Evolutionary conservation across 2,329 filamentous ascomycete genomes (phyloP).

Genomic region (Corynespora cassiicola): DNA sequence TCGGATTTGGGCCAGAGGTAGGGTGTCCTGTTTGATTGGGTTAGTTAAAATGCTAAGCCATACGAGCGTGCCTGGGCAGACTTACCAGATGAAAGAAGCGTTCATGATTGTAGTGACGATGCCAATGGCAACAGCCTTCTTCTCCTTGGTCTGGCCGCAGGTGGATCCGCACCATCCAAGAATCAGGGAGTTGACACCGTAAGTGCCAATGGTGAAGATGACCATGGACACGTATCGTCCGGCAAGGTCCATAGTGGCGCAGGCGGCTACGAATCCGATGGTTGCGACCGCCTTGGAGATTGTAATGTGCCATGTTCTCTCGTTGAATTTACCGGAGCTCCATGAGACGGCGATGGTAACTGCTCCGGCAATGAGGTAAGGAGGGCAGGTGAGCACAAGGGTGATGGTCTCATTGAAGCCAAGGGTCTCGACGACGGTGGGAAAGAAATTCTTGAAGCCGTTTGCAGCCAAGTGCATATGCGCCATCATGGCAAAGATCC

Average conservation of each 20-base stretch:
- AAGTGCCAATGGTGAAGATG: constrained; percentile 44
- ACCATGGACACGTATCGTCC: constrained; percentile 39
- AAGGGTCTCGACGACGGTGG: constrained; percentile 57
- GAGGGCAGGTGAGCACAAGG: constrained; percentile 54
- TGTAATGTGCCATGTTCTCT: constrained; percentile 50
- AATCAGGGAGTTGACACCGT: constrained; percentile 50
- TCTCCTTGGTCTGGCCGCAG: constrained; percentile 54
- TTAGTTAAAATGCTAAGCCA: constrained; percentile 5
- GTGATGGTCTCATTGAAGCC: constrained; percentile 58
- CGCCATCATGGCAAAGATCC: constrained; percentile 46
- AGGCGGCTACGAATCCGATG: constrained; percentile 47
- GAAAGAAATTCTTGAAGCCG: constrained; percentile 56
- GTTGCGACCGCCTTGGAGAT: constrained; percentile 47
- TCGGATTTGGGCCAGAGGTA: constrained; percentile 43
- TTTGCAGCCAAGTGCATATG: constrained; percentile 38
- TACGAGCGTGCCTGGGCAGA: not conserved
- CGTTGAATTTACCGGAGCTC: constrained; percentile 47
- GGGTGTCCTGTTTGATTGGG: constrained; percentile 27
- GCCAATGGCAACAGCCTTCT: constrained; percentile 53
- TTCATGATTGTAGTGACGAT: constrained; percentile 55
- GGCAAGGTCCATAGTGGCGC: constrained; percentile 42
- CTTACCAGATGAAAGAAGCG: constrained; percentile 48
- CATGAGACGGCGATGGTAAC: constrained; percentile 42
- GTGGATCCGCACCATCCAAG: constrained; percentile 54
- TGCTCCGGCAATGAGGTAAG: constrained; percentile 30